These are phyloP conservation scores for Apiospora hydei DNA, from an alignment of 2,329 filamentous ascomycete species.

Conservation along the genomic window DNA sequence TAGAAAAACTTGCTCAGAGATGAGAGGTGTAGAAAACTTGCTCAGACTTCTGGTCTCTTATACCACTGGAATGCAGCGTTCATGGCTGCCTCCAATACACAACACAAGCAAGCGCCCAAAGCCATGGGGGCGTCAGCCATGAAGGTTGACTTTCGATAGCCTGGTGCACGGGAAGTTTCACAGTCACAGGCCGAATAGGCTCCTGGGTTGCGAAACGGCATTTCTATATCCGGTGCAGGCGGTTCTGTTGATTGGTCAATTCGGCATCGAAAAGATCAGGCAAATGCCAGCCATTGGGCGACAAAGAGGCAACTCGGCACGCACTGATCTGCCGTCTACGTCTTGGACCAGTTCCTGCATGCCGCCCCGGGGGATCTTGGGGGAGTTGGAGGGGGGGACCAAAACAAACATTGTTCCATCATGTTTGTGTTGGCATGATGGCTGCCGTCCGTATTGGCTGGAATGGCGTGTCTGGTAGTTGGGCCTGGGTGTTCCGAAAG, in stretches of 20 bases:
- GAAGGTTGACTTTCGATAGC: not conserved
- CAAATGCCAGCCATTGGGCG: not conserved
- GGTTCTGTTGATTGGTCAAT: not conserved
- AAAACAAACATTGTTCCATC: conserved; percentile 14
- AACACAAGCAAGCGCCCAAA: not conserved
- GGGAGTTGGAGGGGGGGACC: not conserved
- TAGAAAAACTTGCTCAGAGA: not conserved
- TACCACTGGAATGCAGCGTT: not conserved
- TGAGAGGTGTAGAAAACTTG: not conserved
- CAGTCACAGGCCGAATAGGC: not conserved
- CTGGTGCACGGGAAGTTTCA: conserved; percentile 8
- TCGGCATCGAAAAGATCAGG: not conserved
- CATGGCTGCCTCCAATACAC: not conserved
- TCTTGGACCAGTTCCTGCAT: not conserved
- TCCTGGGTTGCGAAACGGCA: conserved; percentile 3
- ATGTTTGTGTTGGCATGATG: not conserved
- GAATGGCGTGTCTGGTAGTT: not conserved
- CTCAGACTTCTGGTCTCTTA: not conserved
- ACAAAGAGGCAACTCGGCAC: not conserved
- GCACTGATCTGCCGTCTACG: conserved; percentile 4
- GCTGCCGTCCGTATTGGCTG: not conserved
- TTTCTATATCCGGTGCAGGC: conserved; percentile 11
- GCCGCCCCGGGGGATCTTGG: not conserved
- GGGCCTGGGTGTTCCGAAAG: not conserved
- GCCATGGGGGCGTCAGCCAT: not conserved